These are phyloP conservation scores for Nigrograna mackinnonii DNA, from an alignment of 2,329 filamentous ascomycete species.

Conservation along the genomic window DNA sequence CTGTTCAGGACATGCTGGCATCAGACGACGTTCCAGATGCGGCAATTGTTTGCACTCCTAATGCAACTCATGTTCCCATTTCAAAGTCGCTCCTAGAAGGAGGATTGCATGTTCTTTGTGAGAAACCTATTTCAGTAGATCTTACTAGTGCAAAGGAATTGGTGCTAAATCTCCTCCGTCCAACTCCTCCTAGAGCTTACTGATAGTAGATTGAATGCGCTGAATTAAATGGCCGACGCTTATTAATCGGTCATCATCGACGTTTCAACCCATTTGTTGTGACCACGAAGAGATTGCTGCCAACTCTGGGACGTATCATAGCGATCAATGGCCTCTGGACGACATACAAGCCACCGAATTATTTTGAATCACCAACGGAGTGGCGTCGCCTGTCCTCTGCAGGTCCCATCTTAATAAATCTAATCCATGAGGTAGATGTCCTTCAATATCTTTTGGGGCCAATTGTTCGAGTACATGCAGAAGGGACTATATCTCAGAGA, in stretches of 20 bases:
- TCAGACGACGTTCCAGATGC: conserved; percentile 51
- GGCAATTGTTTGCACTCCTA: conserved; percentile 64
- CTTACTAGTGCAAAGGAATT: conserved; percentile 40
- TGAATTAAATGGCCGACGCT: conserved; percentile 34
- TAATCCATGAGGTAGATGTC: conserved; percentile 65
- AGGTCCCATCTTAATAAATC: conserved; percentile 60
- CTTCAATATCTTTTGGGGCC: conserved; percentile 61
- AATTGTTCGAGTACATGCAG: conserved; percentile 55
- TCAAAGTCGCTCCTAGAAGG: conserved; percentile 52
- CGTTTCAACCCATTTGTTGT: conserved; percentile 62
- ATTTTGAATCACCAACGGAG: conserved; percentile 53
- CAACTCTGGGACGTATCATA: conserved; percentile 51
- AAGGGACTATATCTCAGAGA: conserved; percentile 50
- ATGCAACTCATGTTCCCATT: conserved; percentile 59
- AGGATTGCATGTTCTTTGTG: conserved; percentile 59
- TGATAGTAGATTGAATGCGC: conserved; percentile 22
- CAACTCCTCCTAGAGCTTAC: conserved; percentile 3
- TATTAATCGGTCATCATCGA: conserved; percentile 62
- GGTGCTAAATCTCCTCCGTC: conserved; percentile 13
- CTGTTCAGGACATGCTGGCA: conserved; percentile 49
- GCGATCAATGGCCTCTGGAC: conserved; percentile 62
- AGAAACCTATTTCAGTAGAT: conserved; percentile 59
- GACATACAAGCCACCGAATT: conserved; percentile 53
- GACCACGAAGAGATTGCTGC: conserved; percentile 52
- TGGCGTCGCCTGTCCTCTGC: conserved; percentile 53